phyloP scores from a whole-genome alignment of 768 basidiomycete genomes.

The Auriscalpium microsporum region DNA sequence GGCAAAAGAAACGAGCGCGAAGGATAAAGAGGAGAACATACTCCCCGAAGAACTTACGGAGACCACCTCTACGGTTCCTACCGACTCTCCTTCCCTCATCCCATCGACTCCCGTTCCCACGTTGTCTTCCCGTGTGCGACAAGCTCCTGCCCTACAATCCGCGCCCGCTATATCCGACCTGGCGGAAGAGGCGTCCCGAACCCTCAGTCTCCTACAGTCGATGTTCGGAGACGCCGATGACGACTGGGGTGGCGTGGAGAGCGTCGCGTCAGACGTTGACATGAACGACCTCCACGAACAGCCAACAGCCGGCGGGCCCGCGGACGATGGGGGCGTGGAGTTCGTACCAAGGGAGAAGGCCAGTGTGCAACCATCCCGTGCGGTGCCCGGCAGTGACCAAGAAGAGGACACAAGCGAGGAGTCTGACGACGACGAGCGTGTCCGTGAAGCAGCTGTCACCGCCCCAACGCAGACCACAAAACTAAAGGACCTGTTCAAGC shows the following conservation, averaged over 20 bases:
- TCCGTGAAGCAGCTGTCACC: background rate
- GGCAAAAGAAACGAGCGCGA: background rate
- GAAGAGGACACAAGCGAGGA: background rate
- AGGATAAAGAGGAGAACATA: constrained; percentile 5
- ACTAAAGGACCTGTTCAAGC: constrained; percentile 70
- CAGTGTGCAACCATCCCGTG: background rate
- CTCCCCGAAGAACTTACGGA: background rate
- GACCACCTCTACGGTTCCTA: background rate
- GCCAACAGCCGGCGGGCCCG: constrained; percentile 16
- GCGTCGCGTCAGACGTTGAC: constrained; percentile 48
- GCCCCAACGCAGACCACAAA: constrained; percentile 21
- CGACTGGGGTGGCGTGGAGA: constrained; percentile 57
- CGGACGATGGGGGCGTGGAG: constrained; percentile 20
- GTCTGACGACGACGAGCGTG: too few species aligned
- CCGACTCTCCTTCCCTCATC: constrained; percentile 1
- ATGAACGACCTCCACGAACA: constrained; percentile 26
- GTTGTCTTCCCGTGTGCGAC: background rate
- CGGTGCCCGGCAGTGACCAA: background rate
- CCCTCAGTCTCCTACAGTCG: constrained; percentile 41
- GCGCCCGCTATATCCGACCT: constrained; percentile 22
- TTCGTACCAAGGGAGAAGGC: background rate
- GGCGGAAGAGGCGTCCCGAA: constrained; percentile 33
- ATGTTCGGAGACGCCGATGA: constrained; percentile 41
- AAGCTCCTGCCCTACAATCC: background rate
- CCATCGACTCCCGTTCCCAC: constrained; percentile 4